phyloP scores from a whole-genome alignment of 192 early-diverging fungal species.

The Gryganskiella cystojenkinii region DNA sequence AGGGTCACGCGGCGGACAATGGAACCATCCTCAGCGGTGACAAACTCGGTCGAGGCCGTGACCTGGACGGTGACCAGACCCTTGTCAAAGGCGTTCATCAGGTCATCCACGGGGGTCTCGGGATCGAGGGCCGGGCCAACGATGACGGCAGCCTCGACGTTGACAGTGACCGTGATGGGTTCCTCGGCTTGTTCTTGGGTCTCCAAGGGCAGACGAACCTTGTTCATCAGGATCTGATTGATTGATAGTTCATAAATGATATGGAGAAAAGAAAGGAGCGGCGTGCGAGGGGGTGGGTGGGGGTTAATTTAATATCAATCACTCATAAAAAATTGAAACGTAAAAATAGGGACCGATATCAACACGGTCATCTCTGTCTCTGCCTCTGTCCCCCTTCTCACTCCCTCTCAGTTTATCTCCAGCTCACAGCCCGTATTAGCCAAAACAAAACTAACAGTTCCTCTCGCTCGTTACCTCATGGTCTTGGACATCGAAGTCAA shows the following conservation, averaged over 20 bases:
- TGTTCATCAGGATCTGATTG: slow-evolving; percentile 62
- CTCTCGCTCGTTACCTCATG: slow-evolving; percentile 52
- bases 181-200: slow-evolving; percentile 43
- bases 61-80: slow-evolving; percentile 68
- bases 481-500: slow-evolving; percentile 66
- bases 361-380: too few species aligned
- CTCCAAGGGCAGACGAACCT: slow-evolving; percentile 57
- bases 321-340: neutral
- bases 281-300: neutral
- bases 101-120: slow-evolving; percentile 51
- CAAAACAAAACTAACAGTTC: neutral
- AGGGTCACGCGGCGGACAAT: slow-evolving; percentile 63
- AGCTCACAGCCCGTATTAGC: neutral
- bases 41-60: slow-evolving; percentile 55
- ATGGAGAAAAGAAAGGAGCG: slow-evolving; percentile 4
- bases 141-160: slow-evolving; percentile 41
- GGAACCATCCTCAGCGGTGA: slow-evolving; percentile 49
- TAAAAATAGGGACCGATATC: neutral
- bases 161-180: slow-evolving; percentile 36
- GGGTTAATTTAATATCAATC: neutral
- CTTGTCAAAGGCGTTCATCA: slow-evolving; percentile 59
- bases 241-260: neutral
- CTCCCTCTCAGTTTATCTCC: too few species aligned
- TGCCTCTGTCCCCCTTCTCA: too few species aligned
- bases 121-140: slow-evolving; percentile 52